These are phyloP conservation scores for Adansonia grandidieri DNA, from an alignment of 441 rosid species.

Conservation along the genomic window DNA sequence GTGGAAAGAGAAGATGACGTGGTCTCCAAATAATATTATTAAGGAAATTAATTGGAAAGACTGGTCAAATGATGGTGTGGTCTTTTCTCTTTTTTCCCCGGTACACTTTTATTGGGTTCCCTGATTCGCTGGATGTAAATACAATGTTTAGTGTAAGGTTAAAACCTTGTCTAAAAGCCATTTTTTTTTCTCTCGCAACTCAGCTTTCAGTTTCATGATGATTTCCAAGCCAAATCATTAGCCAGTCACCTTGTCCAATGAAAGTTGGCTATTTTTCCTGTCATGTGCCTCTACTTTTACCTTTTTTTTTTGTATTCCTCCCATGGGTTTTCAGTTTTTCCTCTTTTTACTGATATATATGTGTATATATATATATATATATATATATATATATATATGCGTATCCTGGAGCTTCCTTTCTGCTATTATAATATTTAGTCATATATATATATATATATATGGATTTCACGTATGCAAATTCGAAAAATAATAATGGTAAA, in stretches of 20 bases:
- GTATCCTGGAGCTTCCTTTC: too few species aligned
- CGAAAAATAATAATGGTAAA: too few species aligned
- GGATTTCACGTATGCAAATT: too few species aligned
- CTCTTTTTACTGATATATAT: not conserved
- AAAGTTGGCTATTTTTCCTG: conserved; percentile 9
- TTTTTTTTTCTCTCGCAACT: conserved; percentile 14
- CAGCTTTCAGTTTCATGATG: conserved; percentile 53
- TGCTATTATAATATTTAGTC: too few species aligned
- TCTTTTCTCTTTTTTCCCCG: not conserved
- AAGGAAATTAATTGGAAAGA: not conserved
- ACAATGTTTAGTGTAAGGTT: not conserved
- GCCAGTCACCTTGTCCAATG: not conserved
- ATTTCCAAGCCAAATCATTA: conserved; percentile 31
- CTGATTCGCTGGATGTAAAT: conserved; percentile 30
- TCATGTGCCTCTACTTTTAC: not conserved
- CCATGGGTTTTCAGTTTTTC: not conserved
- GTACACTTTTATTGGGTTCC: not conserved
- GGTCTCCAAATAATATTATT: not conserved
- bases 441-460: too few species aligned
- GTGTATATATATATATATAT: too few species aligned
- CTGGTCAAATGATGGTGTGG: conserved; percentile 16
- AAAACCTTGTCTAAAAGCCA: conserved; percentile 23
- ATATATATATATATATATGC: not conserved
- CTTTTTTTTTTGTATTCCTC: not conserved
- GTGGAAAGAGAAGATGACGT: conserved; percentile 14